A percentile compares a stretch with the other conserved stretches of the same genome.
Evolutionary conservation across 495 filamentous ascomycete species (phyloP).

Genomic region (Sphaerosporella brunnea): DNA sequence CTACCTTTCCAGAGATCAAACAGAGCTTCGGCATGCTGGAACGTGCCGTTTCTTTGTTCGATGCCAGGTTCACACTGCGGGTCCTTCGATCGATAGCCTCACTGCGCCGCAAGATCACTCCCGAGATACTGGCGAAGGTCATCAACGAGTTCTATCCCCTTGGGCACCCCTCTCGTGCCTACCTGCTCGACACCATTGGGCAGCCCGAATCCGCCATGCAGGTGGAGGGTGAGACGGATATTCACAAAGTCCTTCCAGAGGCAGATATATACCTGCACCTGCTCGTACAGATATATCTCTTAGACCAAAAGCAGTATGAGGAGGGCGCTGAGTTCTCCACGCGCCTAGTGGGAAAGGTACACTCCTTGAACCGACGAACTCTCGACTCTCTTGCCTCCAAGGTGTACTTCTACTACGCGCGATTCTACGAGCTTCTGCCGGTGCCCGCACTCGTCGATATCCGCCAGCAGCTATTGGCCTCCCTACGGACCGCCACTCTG

Average conservation of each 20-base stretch:
- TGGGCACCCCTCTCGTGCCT: conserved; percentile 46
- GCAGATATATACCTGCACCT: conserved; percentile 84
- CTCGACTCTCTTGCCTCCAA: conserved; percentile 84
- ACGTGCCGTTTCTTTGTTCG: conserved; percentile 80
- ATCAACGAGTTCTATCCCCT: conserved; percentile 61
- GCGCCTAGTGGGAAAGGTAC: conserved; percentile 63
- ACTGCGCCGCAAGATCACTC: conserved; percentile 73
- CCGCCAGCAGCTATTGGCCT: conserved; percentile 68
- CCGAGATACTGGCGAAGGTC: conserved; percentile 61
- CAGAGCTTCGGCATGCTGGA: conserved; percentile 80
- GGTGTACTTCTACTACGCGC: conserved; percentile 91
- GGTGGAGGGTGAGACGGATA: conserved; percentile 42
- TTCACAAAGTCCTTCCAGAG: conserved; percentile 52
- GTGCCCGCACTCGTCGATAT: conserved; percentile 68
- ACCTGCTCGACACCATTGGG: conserved; percentile 49
- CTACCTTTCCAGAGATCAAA: conserved; percentile 55
- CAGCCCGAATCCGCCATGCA: conserved; percentile 57
- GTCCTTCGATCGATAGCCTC: conserved; percentile 89
- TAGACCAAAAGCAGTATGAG: conserved; percentile 63
- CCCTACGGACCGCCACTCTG: conserved; percentile 79
- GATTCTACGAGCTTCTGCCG: conserved; percentile 85
- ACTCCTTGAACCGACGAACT: conserved; percentile 77
- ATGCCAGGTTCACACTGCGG: conserved; percentile 82
- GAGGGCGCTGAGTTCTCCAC: conserved; percentile 67
- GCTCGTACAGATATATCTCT: conserved; percentile 72